Evolutionary conservation across 192 early-diverging fungal genomes (phyloP).

Genomic region (Entomortierella lignicola): DNA sequence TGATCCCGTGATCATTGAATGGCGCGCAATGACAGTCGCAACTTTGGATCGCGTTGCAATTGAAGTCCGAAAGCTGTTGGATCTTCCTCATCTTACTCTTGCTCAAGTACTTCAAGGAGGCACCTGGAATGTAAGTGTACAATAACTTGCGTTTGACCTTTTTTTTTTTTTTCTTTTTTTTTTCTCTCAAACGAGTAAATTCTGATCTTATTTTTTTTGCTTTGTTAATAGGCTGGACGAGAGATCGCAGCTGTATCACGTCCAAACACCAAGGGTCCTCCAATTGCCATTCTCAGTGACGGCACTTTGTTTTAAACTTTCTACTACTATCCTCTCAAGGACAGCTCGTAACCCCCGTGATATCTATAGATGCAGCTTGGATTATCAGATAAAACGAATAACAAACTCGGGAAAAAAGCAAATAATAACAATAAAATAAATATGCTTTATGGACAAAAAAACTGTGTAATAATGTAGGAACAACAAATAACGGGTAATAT

Average conservation of each 20-base stretch:
- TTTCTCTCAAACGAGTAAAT: neutral
- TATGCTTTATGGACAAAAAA: too few species aligned
- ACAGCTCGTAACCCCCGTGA: neutral
- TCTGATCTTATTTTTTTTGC: neutral
- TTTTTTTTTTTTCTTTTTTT: too few species aligned
- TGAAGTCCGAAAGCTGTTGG: slow-evolving; percentile 67
- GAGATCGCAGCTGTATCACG: slow-evolving; percentile 86
- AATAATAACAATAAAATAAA: too few species aligned
- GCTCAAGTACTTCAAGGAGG: slow-evolving; percentile 92
- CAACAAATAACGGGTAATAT: too few species aligned
- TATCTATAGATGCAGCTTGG: neutral
- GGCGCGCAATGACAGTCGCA: slow-evolving; percentile 91
- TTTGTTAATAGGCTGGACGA: slow-evolving; percentile 74
- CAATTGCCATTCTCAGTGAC: slow-evolving; percentile 89
- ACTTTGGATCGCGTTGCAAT: slow-evolving; percentile 81
- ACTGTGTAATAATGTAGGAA: too few species aligned
- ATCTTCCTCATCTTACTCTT: slow-evolving; percentile 72
- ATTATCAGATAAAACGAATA: too few species aligned
- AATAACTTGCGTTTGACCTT: too few species aligned
- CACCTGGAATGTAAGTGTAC: slow-evolving; percentile 90
- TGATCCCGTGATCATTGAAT: slow-evolving; percentile 91
- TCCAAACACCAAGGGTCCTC: slow-evolving; percentile 86
- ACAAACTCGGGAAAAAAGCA: too few species aligned
- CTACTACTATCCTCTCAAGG: too few species aligned
- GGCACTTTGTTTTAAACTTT: slow-evolving; percentile 80